Conservation (phyloP, 345 rosid species). For the Camelina hispida region DNA sequence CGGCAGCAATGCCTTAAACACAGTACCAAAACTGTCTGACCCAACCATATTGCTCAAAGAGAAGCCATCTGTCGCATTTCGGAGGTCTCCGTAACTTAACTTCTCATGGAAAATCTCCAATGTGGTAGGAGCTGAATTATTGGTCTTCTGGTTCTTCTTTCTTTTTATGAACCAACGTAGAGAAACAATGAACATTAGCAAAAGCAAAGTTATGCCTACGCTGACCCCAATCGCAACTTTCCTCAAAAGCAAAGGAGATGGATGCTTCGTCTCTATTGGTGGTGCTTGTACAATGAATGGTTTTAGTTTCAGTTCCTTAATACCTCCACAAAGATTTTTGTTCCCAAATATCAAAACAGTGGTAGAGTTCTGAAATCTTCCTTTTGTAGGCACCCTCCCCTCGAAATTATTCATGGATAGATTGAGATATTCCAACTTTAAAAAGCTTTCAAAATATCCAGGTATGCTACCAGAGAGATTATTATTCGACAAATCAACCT, state of each 20-base stretch:
- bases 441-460: background rate
- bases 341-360: background rate
- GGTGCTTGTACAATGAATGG: constrained; percentile 2
- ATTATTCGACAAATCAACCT: background rate
- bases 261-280: background rate
- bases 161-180: background rate
- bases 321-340: constrained; percentile 30
- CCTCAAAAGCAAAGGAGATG: background rate
- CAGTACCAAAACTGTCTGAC: background rate
- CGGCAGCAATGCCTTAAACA: background rate
- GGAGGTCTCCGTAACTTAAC: constrained; percentile 4
- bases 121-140: background rate
- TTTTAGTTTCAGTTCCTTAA: background rate
- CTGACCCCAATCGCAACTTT: background rate
- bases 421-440: constrained; percentile 4
- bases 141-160: background rate
- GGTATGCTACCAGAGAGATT: constrained; percentile 27
- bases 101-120: background rate
- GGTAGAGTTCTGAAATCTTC: constrained; percentile 23
- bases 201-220: background rate
- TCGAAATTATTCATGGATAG: constrained; percentile 32
- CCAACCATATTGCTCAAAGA: background rate
- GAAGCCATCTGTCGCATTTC: background rate
- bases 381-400: constrained; percentile 18
- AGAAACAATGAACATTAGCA: background rate